A percentile compares a stretch with the other conserved stretches of the same genome.
Evolutionary conservation across 2,329 filamentous ascomycete genomes (phyloP).

Genomic region (Aspergillus piperis): DNA sequence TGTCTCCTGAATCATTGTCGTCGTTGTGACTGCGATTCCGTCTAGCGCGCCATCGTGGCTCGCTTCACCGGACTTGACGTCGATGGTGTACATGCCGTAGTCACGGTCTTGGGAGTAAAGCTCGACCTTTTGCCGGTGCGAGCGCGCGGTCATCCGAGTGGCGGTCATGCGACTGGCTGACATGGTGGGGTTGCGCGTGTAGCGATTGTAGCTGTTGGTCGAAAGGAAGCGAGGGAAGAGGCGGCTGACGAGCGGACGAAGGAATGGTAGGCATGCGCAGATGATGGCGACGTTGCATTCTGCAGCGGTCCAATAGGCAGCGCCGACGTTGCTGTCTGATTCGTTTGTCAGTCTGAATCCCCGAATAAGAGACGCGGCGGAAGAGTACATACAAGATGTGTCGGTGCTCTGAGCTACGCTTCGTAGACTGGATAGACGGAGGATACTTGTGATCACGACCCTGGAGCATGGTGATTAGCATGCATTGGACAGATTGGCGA

Average conservation of each 20-base stretch:
- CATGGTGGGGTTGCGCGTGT: constrained; percentile 22
- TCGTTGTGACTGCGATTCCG: constrained; percentile 36
- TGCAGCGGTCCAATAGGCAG: constrained; percentile 49
- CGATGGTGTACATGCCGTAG: constrained; percentile 32
- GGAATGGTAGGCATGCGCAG: constrained; percentile 44
- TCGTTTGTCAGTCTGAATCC: background rate
- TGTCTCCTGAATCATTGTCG: constrained; percentile 34
- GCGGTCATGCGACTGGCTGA: constrained; percentile 12
- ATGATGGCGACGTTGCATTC: constrained; percentile 48
- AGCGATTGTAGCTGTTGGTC: constrained; percentile 29
- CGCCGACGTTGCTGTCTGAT: constrained; percentile 32
- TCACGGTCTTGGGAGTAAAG: constrained; percentile 29
- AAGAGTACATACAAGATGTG: constrained; percentile 26
- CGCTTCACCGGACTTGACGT: constrained; percentile 25
- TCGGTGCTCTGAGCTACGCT: constrained; percentile 28
- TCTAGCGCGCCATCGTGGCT: constrained; percentile 14
- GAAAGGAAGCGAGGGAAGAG: constrained; percentile 42
- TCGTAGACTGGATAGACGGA: constrained; percentile 32
- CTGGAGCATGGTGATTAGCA: constrained; percentile 9
- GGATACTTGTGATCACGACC: constrained; percentile 36
- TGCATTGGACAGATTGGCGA: background rate
- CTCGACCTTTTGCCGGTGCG: constrained; percentile 14
- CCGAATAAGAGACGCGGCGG: no score
- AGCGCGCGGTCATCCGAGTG: constrained; percentile 14
- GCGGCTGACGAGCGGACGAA: constrained; percentile 40